Evolutionary conservation across 2,329 filamentous ascomycete genomes (phyloP), one percentile per base, ranked within the genome.

Genomic region (Chaetoscypha palmicola): DNA sequence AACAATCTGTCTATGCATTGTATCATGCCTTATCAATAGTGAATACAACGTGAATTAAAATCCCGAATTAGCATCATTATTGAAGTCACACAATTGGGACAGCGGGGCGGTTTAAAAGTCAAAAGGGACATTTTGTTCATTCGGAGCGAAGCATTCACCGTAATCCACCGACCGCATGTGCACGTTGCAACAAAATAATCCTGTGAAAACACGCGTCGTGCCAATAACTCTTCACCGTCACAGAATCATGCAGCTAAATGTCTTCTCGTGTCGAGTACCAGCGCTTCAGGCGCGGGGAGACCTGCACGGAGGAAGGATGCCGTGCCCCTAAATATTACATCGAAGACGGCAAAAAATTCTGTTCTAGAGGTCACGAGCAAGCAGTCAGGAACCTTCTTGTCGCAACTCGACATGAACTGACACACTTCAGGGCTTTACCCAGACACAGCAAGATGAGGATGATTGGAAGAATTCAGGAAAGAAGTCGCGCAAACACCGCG

Each of bases 341-440:
- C 21, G 73, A 79, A 47, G 77, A 80, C 58, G 80, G 80, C 2
- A 76, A 74, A 52, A 76, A 74, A 58, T 83, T 79, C 55, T 85
- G 81, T 62, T 70, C 75, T 49, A 71, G 77, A 56, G 81, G 80
- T 34, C 81, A 84, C 64, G 72, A 77, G 50, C 78, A 81, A 62
- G 71, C 74, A 55, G 79, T 81, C 67, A 48, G 58, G 49, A 14
- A 38, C 34, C 11, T 19, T 23, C 17, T 16, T 11, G 17, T n/a
- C n/a, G n/a, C n/a, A n/a, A n/a, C 14, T 32, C 14, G 1, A 7
- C 24, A 32, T 46, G 38, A 22, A 38, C 50, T 45, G 53, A 57
- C 61, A 19, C 48, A 40, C 31, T 38, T 34, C 41, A 58, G 56
- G 53, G 54, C 31, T 59, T 61, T 48, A 59, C 58, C 28, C 66